Base-by-base conservation (phyloP, 1,139 yeast genomes). In the Diutina mesorugosa region DNA sequence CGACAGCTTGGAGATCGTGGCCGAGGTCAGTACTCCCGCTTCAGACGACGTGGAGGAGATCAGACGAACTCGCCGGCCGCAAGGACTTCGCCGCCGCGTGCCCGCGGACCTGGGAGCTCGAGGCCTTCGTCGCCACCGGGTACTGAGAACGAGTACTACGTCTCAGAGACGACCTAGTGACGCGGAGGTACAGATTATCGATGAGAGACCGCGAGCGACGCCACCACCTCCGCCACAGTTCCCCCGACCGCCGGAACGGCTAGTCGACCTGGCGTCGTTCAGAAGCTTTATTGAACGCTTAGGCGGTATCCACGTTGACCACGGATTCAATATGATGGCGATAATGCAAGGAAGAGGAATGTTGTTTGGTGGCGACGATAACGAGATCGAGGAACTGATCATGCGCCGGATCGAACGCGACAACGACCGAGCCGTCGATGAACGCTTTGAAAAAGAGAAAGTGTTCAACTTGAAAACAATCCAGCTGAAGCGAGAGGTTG, bases 341-440 rank as follows among this genome's bases (percentile, higher is more conserved):
- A 7, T 18, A 7, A n/a, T 45, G 26, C 10, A n/a, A 8, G 47
- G 47, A 16, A 7, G 47, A 18, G 47, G 47, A 1, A 16, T 45
- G 47, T 7, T 45, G 6, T 18, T 45, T 6, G 9, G 10, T n/a
- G 47, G 26, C 16, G 26, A 16, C 8, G 26, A 18, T 8, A n/a
- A 45, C 10, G 45, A 32, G 7, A 30, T 50, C 12, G 45, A 32
- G 35, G 41, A 45, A 7, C 53, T 50, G 2, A 73, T 76, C 14
- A 68, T 76, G 73, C 71, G 67, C 56, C 63, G 78, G 45, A 75
- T 76, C 12, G 79, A 74, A 59, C 66, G 74, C 38, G 79, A 75
- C 55, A 74, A 73, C 58, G 79, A 76, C 56, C 59, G 62, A 30
- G 70, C 69, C 7, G 56, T 75, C 52, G 77, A 75, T 59, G 62